These are phyloP conservation scores for Nephelium lappaceum DNA, from an alignment of 345 rosid genomes.

Conservation along the genomic window DNA sequence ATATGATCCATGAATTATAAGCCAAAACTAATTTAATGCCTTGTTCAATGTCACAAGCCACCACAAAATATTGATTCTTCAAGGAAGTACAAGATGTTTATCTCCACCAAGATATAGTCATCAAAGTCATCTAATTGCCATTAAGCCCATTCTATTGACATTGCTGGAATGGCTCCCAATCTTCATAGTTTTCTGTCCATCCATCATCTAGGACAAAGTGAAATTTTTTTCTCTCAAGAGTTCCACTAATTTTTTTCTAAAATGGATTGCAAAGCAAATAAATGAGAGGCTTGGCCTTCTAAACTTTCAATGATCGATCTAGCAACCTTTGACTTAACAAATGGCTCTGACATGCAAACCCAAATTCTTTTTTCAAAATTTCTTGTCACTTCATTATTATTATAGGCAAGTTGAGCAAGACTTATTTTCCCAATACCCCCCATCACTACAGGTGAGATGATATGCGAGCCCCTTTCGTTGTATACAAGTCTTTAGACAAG, in stretches of 20 bases:
- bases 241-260: not conserved
- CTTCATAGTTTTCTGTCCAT: not conserved
- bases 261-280: slow-evolving; percentile 6
- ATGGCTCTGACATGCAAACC: not conserved
- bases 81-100: too few relatives aligned
- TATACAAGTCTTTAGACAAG: too few relatives aligned
- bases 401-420: not conserved
- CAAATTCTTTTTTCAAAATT: not conserved
- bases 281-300: not conserved
- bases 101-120: too few relatives aligned
- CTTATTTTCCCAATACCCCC: too few relatives aligned
- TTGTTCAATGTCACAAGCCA: too few relatives aligned
- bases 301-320: not conserved
- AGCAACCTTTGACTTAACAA: not conserved
- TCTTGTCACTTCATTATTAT: not conserved
- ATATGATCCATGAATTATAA: too few relatives aligned
- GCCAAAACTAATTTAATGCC: too few relatives aligned
- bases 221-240: not conserved
- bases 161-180: not conserved
- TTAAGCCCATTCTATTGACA: not conserved
- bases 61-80: too few relatives aligned
- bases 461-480: too few relatives aligned
- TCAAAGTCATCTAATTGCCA: not conserved
- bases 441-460: too few relatives aligned
- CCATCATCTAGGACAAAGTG: not conserved